These are phyloP conservation scores for Epichloe aotearoae DNA, from an alignment of 2,329 filamentous ascomycete genomes.

Conservation along the genomic window DNA sequence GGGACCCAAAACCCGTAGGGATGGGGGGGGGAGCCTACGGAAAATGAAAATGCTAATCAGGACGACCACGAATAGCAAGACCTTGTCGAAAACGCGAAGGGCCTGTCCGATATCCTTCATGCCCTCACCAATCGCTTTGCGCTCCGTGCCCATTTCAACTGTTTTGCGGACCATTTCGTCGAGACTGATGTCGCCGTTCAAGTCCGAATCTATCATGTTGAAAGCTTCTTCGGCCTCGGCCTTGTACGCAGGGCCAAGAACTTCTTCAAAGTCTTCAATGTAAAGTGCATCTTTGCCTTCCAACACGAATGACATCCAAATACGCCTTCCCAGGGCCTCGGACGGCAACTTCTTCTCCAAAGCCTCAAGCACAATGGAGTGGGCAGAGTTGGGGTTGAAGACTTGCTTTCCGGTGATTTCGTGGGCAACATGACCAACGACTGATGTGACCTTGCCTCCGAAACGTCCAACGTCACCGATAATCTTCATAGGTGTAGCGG, in stretches of 20 bases:
- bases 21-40: conserved; percentile 30
- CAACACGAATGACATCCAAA: conserved; percentile 97
- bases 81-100: conserved; percentile 76
- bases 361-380: conserved; percentile 80
- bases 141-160: conserved; percentile 68
- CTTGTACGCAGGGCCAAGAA: conserved; percentile 62
- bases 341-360: conserved; percentile 73
- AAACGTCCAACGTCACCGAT: conserved; percentile 67
- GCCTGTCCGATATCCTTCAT: conserved; percentile 98
- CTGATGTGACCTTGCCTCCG: conserved; percentile 86
- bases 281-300: conserved; percentile 74
- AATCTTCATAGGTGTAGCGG: conserved; percentile 64
- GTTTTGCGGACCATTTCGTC: conserved; percentile 91
- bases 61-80: conserved; percentile 69
- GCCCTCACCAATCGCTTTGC: conserved; percentile 79
- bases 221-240: conserved; percentile 81
- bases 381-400: conserved; percentile 82
- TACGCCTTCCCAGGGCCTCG: conserved; percentile 82
- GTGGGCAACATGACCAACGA: conserved; percentile 83
- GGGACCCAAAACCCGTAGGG: no score
- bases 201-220: conserved; percentile 64
- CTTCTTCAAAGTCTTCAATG: conserved; percentile 72
- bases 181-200: conserved; percentile 85
- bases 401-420: conserved; percentile 94
- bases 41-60: conserved; percentile 77